Conservation (phyloP, 2,329 filamentous ascomycete species). For the Aspergillus udagawae region DNA sequence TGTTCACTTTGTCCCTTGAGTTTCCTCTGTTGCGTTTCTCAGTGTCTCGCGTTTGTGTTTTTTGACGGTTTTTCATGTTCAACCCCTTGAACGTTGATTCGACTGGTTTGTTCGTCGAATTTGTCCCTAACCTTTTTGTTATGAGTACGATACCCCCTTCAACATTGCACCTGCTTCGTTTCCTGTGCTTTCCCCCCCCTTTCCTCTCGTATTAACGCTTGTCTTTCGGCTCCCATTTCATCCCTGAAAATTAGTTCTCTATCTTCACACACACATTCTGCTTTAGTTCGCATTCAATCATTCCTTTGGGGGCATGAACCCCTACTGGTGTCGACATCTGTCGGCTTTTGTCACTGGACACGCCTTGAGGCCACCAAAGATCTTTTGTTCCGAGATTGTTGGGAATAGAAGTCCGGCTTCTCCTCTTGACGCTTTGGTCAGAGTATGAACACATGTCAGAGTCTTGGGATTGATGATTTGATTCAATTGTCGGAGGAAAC, state of each 20-base stretch:
- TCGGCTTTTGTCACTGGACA: neutral
- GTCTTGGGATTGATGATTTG: neutral
- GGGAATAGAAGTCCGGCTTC: neutral
- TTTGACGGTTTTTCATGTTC: neutral
- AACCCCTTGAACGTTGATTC: neutral
- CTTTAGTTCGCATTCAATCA: neutral
- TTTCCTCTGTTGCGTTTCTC: neutral
- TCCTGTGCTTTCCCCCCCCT: neutral
- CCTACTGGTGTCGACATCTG: neutral
- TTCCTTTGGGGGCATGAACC: neutral
- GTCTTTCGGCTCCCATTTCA: neutral
- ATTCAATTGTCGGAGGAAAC: neutral
- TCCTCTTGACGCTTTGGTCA: neutral
- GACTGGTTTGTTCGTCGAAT: neutral
- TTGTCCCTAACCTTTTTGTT: neutral
- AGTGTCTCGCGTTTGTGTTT: neutral
- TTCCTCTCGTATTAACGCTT: neutral
- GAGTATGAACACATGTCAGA: neutral
- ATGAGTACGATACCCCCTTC: neutral
- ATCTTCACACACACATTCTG: neutral
- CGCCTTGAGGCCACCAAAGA: neutral
- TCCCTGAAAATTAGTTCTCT: neutral
- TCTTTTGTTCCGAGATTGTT: neutral
- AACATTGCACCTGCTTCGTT: neutral
- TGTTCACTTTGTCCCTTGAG: neutral